Evolutionary conservation across 2,329 filamentous ascomycete genomes (phyloP), one percentile per base, ranked within the genome.

Genomic region (Penicillium concentricum): DNA sequence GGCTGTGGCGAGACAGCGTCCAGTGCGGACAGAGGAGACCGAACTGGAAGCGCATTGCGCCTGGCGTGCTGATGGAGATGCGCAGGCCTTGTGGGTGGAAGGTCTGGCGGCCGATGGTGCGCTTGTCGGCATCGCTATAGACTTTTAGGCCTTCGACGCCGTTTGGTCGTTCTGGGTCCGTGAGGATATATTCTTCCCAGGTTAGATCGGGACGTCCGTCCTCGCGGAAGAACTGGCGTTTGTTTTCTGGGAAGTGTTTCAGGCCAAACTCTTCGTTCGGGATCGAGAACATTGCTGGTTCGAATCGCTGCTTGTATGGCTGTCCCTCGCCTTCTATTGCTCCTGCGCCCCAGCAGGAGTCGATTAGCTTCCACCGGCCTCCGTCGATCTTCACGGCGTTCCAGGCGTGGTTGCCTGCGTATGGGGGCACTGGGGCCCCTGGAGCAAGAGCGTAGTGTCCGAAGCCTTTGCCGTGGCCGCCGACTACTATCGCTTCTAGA

Each of bases 331-430:
- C 79, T 42, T 80, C 74, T 9, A 96, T 75, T 60, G 84, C 79
- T 2, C 93, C 93, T 0, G 93, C 91, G 38, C 94, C 94, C 94
- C 94, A 99, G 71, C 93, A 97, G 0, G 89, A 76, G 68, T 99
- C 94, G 47, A 97, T 77, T 1, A 97, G 82, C 74, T 97, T 96
- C 93, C 93, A 97, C 62, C 86, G 84, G 2, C 90, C 91, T 26
- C 87, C 84, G 66, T 97, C 93, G 57, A 97, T 91, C 50, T 86
- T 83, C 7, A 97, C 91, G 0, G 90, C 92, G 68, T 96, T 97
- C 94, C 94, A 97, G 0, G 94, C 93, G 73, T 97, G 93, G 1
- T 84, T 81, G 0, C 83, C 76, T 51, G 87, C 78, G 20, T 81
- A 82, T 0, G 85, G 82, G 2, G 92, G 92, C 0, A 88, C 72